phyloP scores from a whole-genome alignment of 768 basidiomycete species.

The Boletus rubescentipes region DNA sequence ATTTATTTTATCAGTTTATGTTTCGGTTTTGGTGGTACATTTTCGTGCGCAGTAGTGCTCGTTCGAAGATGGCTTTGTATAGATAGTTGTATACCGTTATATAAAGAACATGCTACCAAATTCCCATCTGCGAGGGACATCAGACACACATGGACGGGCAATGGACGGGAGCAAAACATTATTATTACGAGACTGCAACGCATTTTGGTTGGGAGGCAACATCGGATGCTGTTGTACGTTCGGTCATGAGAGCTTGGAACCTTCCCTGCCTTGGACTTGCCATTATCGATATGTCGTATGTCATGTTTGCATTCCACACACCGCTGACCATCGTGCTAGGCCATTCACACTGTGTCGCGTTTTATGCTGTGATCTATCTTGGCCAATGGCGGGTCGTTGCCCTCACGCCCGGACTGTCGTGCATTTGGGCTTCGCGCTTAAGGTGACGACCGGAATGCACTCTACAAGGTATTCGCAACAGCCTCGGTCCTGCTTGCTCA shows the following conservation, averaged over 20 bases:
- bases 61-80: background rate
- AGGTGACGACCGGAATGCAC: background rate
- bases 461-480: background rate
- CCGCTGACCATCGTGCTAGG: background rate
- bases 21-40: background rate
- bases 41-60: background rate
- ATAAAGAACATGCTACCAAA: background rate
- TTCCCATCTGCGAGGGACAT: too few species aligned
- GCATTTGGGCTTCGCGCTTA: background rate
- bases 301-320: background rate
- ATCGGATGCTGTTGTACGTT: too few species aligned
- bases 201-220: background rate
- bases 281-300: background rate
- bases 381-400: background rate
- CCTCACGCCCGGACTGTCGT: background rate
- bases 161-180: too few species aligned
- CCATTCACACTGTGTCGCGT: background rate
- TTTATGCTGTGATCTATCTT: background rate
- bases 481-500: background rate
- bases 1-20: background rate
- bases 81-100: background rate
- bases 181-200: too few species aligned
- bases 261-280: background rate
- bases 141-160: too few species aligned
- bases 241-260: background rate